Evolutionary conservation across 2,329 filamentous ascomycete genomes (phyloP), one percentile per base, ranked within the genome.

Genomic region (Pseudopyricularia cyperi): DNA sequence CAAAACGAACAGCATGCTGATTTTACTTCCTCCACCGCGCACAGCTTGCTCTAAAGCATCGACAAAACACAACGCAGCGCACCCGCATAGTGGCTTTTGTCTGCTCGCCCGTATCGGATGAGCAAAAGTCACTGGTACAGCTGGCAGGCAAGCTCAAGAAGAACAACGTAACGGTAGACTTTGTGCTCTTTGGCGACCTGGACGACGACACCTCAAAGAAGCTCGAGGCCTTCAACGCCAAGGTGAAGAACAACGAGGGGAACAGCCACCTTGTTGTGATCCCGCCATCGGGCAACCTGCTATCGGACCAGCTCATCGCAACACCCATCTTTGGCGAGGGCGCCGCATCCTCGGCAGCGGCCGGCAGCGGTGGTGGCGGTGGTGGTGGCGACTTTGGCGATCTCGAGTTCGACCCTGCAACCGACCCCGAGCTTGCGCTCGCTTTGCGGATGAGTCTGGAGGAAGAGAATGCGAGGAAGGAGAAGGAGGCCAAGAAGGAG

Each of bases 71-170:
- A 71, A 89, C 88, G 48, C 93, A 97, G 71, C 83, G 89, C 61
- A 90, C 95, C 76, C 87, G 93, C 59, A 95, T 98, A 75, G 86
- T 98, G 69, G 89, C 94, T 55, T 96, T 98, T 68, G 85, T 90
- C 57, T 98, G 93, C 77, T 95, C 89, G 42, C 87, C 90, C 28
- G 84, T 97, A 63, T 78, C 83, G 56, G 93, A 98, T 64, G 85
- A 88, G 57, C 87, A 96, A 68, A 93, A 93, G 72, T 82, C 85
- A 52, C 80, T 98, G 50, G 79, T 90, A 56, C 87, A 88, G 64
- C 78, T 98, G 30, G 90, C 93, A 46, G 95, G 93, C 75, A 94
- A 93, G 73, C 94, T 97, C 89, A 97, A 97, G 82, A 98, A 98
- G 79, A 86, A 85, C 68, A 91, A 87, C 63, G 87, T 95, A 55